A percentile compares a stretch with the other conserved stretches of the same genome.
Conservation (phyloP, 2,329 filamentous ascomycete genomes). For the Albophoma yamanashiensis region DNA sequence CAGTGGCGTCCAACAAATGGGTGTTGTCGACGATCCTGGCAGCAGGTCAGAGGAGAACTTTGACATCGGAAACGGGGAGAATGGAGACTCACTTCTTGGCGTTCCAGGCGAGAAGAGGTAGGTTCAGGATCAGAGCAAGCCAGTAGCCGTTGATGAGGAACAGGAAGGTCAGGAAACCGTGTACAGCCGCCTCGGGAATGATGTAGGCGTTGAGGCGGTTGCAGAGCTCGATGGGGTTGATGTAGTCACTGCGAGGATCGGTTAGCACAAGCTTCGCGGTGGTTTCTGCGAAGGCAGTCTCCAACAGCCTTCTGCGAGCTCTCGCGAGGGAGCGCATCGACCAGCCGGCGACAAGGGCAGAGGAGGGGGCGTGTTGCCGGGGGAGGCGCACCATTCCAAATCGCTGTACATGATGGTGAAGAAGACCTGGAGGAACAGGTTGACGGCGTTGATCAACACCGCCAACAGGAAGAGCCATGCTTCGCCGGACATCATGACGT, state of each 20-base stretch:
- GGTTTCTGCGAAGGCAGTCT: background rate
- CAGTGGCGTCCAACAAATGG: slow-evolving; percentile 91
- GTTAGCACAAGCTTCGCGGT: background rate
- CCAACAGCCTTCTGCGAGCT: background rate
- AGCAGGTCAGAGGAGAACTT: background rate
- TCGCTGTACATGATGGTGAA: slow-evolving; percentile 99
- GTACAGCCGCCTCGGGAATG: slow-evolving; percentile 93
- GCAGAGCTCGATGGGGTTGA: slow-evolving; percentile 99
- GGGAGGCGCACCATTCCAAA: slow-evolving; percentile 76
- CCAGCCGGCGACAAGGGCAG: background rate
- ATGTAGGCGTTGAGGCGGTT: slow-evolving; percentile 99
- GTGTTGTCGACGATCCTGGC: slow-evolving; percentile 90
- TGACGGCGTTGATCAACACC: slow-evolving; percentile 99
- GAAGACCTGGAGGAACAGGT: slow-evolving; percentile 98
- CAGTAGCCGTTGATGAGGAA: slow-evolving; percentile 99
- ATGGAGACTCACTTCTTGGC: slow-evolving; percentile 75
- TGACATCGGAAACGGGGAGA: background rate
- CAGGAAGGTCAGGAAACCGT: slow-evolving; percentile 88
- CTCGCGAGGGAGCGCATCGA: slow-evolving; percentile 32
- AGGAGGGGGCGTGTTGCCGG: background rate
- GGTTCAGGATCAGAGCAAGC: slow-evolving; percentile 82
- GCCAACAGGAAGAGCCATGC: slow-evolving; percentile 96
- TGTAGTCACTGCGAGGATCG: slow-evolving; percentile 67
- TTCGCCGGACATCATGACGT: slow-evolving; percentile 75
- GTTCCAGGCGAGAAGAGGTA: slow-evolving; percentile 88